Evolutionary conservation across 1,284 basidiomycete genomes (phyloP).

Genomic region (Apiotrichum montevideense): DNA sequence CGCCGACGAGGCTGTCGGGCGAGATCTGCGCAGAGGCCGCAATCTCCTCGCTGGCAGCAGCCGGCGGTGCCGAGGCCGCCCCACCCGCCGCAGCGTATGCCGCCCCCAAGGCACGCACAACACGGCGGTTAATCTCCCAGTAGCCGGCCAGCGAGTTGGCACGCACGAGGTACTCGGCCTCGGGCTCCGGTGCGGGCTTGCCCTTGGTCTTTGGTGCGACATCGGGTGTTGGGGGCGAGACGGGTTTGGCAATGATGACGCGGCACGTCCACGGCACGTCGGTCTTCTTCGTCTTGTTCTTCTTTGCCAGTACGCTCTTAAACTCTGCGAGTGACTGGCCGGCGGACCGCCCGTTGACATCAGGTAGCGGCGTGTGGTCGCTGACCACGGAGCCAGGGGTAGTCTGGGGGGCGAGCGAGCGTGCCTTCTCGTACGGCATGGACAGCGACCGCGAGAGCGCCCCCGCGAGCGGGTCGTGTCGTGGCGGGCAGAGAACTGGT

Average conservation of each 20-base stretch:
- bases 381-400: slow-evolving; percentile 17
- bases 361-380: slow-evolving; percentile 19
- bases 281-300: neutral
- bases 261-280: slow-evolving; percentile 33
- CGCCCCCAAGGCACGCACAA: slow-evolving; percentile 24
- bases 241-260: slow-evolving; percentile 23
- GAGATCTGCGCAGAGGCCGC: slow-evolving; percentile 72
- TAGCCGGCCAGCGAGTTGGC: slow-evolving; percentile 78
- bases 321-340: slow-evolving; percentile 16
- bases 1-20: slow-evolving; percentile 73
- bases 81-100: slow-evolving; percentile 17
- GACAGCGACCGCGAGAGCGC: slow-evolving; percentile 44
- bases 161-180: slow-evolving; percentile 58
- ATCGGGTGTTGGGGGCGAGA: slow-evolving; percentile 8
- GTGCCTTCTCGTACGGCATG: slow-evolving; percentile 22
- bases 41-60: slow-evolving; percentile 15
- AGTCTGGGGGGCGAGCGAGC: slow-evolving; percentile 6
- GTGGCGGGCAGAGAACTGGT: slow-evolving; percentile 40
- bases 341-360: neutral
- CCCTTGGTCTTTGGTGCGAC: slow-evolving; percentile 4
- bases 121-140: slow-evolving; percentile 67
- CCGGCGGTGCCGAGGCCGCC: neutral
- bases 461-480: slow-evolving; percentile 39
- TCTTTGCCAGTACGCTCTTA: slow-evolving; percentile 4
- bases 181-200: slow-evolving; percentile 45